phyloP scores from a whole-genome alignment of 2,329 filamentous ascomycete genomes.

The Aspergillus persii region DNA sequence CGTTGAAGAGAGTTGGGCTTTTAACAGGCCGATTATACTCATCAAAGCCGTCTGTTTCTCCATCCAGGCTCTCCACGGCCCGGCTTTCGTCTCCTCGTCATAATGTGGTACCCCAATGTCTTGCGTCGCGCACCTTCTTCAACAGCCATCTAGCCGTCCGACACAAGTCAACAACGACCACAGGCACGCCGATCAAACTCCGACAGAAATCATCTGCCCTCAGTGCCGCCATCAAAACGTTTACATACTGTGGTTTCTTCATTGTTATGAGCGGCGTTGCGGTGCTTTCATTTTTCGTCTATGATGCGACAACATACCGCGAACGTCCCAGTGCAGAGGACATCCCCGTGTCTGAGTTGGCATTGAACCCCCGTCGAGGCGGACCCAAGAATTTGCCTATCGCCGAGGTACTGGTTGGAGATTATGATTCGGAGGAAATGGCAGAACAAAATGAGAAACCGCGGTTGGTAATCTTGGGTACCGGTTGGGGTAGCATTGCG shows the following conservation, averaged over 20 bases:
- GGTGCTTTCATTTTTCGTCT: constrained; percentile 83
- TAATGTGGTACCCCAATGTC: constrained; percentile 22
- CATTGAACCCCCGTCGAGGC: constrained; percentile 75
- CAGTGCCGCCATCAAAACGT: constrained; percentile 64
- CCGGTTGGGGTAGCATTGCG: constrained; percentile 92
- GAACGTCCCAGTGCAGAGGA: constrained; percentile 66
- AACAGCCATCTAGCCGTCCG: constrained; percentile 27
- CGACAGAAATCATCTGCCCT: constrained; percentile 33
- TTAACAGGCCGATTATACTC: constrained; percentile 21
- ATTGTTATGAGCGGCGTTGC: constrained; percentile 67
- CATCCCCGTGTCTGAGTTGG: constrained; percentile 78
- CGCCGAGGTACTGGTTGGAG: constrained; percentile 81
- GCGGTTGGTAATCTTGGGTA: constrained; percentile 85
- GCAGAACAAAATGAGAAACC: constrained; percentile 79
- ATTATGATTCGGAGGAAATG: constrained; percentile 74
- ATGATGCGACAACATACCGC: constrained; percentile 88
- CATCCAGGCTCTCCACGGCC: constrained; percentile 12
- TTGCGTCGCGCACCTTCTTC: constrained; percentile 20
- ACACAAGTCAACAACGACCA: constrained; percentile 30
- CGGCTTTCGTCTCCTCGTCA: constrained; percentile 21
- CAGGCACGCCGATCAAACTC: constrained; percentile 18
- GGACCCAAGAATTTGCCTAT: constrained; percentile 96
- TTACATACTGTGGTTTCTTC: constrained; percentile 72
- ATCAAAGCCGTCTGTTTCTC: constrained; percentile 9
- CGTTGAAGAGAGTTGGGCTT: constrained; percentile 27